Base-by-base conservation (phyloP, 2,329 filamentous ascomycete genomes). In the Pestalotiopsis sp. region DNA sequence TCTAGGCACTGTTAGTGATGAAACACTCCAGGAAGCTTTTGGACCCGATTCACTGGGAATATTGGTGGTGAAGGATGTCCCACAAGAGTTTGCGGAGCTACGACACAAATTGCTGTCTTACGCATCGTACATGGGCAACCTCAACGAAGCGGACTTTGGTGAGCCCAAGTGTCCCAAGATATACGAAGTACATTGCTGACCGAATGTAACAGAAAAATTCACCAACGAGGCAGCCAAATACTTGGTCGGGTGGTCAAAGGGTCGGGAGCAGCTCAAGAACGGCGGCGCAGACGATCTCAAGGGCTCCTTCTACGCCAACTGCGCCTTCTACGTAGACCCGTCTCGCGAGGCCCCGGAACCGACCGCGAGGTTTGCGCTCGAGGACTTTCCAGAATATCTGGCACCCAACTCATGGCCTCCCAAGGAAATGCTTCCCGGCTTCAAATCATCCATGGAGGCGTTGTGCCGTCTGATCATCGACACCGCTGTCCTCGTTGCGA, bases 31-130 rank as follows among this genome's bases (percentile, higher is more conserved):
- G 74, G 81, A 92, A 73, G 96, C 96, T 0, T 98, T 99, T 78
- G 96, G 96, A 0, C 94, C 95, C 1, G 90, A 93, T 31, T 97
- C 94, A 2, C 85, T 98, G 13, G 96, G 96, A 0, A 97, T 99
- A 65, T 91, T 99, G 67, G 84, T 98, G n/a, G 95, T 99, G 62
- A 94, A 92, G 77, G 93, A 94, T 77, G 88, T 98, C 0, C 93
- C 94, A 0, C 71, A 85, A 5, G 84, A 89, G 65, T 99, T 97
- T 75, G 80, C 87, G 14, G 81, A 86, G n/a, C 83, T 98, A 58
- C 89, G 96, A 70, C 88, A 88, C 69, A 87, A 88, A 69, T 87
- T 97, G 2, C 86, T 99, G 6, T 96, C 93, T 0, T 96, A 96
- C 78, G 90, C 94, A 3, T 97, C 94, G 0, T 96, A 97, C 77